These are phyloP conservation scores for Xylaria sp. DNA, from an alignment of 2,329 filamentous ascomycete genomes.

Conservation along the genomic window DNA sequence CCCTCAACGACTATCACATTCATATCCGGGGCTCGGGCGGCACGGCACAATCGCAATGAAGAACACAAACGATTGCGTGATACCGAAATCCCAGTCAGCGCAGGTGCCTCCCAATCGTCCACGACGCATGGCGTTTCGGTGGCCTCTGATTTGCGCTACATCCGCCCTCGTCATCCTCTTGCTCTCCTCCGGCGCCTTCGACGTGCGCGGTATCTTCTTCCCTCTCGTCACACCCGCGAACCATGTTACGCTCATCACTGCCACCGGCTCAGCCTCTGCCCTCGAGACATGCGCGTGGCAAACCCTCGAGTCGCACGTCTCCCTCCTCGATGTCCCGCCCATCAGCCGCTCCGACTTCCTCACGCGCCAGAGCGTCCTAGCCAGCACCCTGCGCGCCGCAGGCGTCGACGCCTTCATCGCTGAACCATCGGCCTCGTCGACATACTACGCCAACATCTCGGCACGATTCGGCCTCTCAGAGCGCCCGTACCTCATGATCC, in stretches of 20 bases:
- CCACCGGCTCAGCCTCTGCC: not conserved
- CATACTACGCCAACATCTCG: slow-evolving; percentile 32
- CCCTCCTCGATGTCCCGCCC: slow-evolving; percentile 35
- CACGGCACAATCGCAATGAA: not conserved
- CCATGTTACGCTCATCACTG: not conserved
- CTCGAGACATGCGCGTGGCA: slow-evolving; percentile 38
- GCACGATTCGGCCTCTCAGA: slow-evolving; percentile 38
- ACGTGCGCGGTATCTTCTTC: not conserved
- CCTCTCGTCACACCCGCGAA: not conserved
- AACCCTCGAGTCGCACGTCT: slow-evolving; percentile 30
- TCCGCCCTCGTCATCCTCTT: slow-evolving; percentile 1
- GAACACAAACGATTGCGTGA: not conserved
- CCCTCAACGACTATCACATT: too few species aligned
- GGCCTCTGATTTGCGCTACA: slow-evolving; percentile 1
- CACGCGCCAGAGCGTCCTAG: slow-evolving; percentile 34
- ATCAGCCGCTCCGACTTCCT: slow-evolving; percentile 38
- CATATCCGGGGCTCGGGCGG: too few species aligned
- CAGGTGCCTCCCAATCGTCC: not conserved
- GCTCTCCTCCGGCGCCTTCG: not conserved
- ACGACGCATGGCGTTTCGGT: not conserved
- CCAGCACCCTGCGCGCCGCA: slow-evolving; percentile 29
- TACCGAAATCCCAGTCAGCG: not conserved
- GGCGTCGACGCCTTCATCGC: slow-evolving; percentile 40
- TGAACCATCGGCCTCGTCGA: slow-evolving; percentile 31
- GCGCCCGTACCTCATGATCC: slow-evolving; percentile 38